Percentiles rank a stretch among this genome's conserved stretches.
phyloP scores from a whole-genome alignment of 169 alveolate genomes.

The Plasmodium vivax region DNA sequence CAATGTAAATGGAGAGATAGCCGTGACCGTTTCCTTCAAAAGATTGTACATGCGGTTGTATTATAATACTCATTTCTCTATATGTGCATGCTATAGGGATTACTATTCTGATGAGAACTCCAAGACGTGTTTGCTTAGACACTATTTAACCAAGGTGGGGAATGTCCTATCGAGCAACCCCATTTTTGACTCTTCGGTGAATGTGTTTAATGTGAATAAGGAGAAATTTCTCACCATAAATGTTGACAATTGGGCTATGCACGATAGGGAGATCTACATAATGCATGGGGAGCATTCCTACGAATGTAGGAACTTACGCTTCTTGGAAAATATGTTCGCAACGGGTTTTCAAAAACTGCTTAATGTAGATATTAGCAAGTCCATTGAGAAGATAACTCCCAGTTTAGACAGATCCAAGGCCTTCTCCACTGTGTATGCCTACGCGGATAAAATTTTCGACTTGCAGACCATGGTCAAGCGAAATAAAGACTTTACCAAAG shows the following conservation, averaged over 20 bases:
- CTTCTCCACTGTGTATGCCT: not conserved
- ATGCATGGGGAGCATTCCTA: constrained; percentile 14
- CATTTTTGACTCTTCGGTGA: not conserved
- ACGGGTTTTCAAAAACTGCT: not conserved
- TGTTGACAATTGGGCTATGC: not conserved
- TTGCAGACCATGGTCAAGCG: not conserved
- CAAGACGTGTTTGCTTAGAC: not conserved
- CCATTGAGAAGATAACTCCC: constrained; percentile 7
- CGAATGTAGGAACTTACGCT: constrained; percentile 13
- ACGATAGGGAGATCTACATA: constrained; percentile 12
- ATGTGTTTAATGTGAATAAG: constrained; percentile 8
- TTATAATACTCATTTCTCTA: not conserved
- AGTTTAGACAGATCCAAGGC: not conserved
- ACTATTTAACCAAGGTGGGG: not conserved
- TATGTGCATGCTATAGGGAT: constrained; percentile 61
- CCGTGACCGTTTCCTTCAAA: constrained; percentile 24
- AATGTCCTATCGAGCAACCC: not conserved
- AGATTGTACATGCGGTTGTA: not conserved
- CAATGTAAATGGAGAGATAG: constrained; percentile 40
- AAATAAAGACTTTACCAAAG: not conserved
- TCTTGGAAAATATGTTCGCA: not conserved
- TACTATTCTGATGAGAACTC: not conserved
- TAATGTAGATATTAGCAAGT: not conserved
- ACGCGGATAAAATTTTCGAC: constrained; percentile 10
- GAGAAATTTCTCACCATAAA: not conserved